phyloP scores from a whole-genome alignment of 352 stramenopile species.

The Phytophthora pseudosyringae region DNA sequence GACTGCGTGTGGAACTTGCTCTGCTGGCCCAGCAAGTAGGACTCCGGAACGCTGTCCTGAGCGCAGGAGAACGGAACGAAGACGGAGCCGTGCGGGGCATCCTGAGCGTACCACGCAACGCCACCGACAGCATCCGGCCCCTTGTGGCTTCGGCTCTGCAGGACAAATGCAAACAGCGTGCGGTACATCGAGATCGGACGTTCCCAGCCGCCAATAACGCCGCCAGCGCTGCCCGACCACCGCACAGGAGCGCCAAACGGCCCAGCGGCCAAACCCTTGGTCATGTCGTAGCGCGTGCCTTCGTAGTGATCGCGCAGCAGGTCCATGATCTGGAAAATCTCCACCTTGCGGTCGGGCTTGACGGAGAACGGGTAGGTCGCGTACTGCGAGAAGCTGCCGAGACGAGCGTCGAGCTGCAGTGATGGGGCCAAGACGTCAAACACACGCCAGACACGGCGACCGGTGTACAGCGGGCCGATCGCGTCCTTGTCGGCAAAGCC shows the following conservation, averaged over 20 bases:
- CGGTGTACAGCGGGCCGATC: conserved; percentile 71
- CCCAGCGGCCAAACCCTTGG: conserved; percentile 84
- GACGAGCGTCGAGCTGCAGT: conserved; percentile 67
- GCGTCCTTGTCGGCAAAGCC: conserved; percentile 66
- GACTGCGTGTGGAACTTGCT: conserved; percentile 72
- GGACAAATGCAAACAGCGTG: conserved; percentile 86
- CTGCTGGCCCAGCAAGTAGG: conserved; percentile 70
- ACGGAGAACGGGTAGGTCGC: conserved; percentile 91
- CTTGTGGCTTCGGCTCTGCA: conserved; percentile 46
- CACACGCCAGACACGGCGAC: conserved; percentile 90
- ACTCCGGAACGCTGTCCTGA: conserved; percentile 52
- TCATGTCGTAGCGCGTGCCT: conserved; percentile 90
- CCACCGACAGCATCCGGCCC: conserved; percentile 53
- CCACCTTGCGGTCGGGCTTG: conserved; percentile 68
- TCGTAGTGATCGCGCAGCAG: conserved; percentile 92
- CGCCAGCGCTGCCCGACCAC: conserved; percentile 63
- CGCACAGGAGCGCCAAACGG: conserved; percentile 91
- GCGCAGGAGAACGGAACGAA: conserved; percentile 75
- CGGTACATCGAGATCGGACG: conserved; percentile 93
- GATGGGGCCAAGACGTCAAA: conserved; percentile 85
- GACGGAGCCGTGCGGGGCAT: conserved; percentile 71
- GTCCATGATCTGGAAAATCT: conserved; percentile 77
- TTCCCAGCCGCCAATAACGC: conserved; percentile 80
- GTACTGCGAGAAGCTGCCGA: conserved; percentile 72
- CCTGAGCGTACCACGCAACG: conserved; percentile 75